phyloP scores from a whole-genome alignment of 257 asterid genomes.

The Sherardia arvensis region DNA sequence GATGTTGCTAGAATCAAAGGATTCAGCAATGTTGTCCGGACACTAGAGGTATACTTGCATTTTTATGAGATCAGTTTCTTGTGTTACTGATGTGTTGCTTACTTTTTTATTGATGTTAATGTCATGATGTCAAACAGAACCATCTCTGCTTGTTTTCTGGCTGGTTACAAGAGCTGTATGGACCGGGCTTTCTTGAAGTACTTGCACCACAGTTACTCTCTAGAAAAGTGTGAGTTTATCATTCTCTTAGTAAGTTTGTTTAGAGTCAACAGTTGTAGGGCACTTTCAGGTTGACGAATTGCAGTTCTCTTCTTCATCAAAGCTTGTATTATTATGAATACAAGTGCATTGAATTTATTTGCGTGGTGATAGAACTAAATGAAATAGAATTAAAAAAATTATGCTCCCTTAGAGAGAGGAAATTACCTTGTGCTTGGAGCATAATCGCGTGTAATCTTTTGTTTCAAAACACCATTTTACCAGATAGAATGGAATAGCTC shows the following conservation, averaged over 20 bases:
- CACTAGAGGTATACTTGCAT: constrained; percentile 63
- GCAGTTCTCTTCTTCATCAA: not conserved
- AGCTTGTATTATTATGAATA: not conserved
- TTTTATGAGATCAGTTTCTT: not conserved
- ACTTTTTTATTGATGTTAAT: not conserved
- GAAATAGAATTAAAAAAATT: not conserved
- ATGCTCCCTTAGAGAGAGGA: not conserved
- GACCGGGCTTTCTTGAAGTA: constrained; percentile 77
- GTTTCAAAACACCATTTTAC: not conserved
- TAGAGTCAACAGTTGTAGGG: not conserved
- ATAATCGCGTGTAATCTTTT: not conserved
- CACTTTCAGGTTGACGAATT: not conserved
- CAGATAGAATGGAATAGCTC: not conserved
- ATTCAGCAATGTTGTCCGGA: constrained; percentile 65
- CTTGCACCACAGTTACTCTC: constrained; percentile 81
- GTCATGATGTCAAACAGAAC: constrained; percentile 35
- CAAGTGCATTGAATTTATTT: not conserved
- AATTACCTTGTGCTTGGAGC: not conserved
- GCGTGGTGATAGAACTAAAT: not conserved
- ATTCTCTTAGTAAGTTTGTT: not conserved
- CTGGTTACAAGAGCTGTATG: constrained; percentile 72
- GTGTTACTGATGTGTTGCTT: not conserved
- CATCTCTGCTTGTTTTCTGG: constrained; percentile 89
- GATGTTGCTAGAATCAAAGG: constrained; percentile 92
- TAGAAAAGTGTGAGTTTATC: constrained; percentile 72